A percentile compares a stretch with the other conserved stretches of the same genome.
Conservation (phyloP, 768 basidiomycete genomes). For the Pleurotus tuoliensis region DNA sequence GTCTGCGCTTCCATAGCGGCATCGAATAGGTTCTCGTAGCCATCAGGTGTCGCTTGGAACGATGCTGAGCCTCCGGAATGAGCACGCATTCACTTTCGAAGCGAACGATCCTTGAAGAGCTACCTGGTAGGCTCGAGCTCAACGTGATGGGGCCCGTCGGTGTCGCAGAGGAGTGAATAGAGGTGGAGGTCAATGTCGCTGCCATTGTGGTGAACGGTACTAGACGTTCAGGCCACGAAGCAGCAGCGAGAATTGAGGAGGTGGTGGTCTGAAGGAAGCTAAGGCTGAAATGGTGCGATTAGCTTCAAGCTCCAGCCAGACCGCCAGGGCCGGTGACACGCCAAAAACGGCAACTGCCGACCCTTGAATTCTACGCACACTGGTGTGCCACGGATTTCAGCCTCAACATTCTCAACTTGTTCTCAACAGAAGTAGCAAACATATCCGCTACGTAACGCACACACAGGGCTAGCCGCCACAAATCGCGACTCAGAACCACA, state of each 20-base stretch:
- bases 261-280: not conserved
- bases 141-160: not conserved
- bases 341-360: not conserved
- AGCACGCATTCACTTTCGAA: conserved; percentile 73
- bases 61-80: conserved; percentile 53
- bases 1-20: conserved; percentile 56
- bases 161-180: not conserved
- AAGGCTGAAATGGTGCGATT: conserved; percentile 6
- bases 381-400: not conserved
- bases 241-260: not conserved
- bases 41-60: conserved; percentile 44
- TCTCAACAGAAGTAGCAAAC: not conserved
- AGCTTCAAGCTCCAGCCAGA: not conserved
- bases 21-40: conserved; percentile 65
- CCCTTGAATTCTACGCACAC: not conserved
- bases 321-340: not conserved
- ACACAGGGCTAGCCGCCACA: not conserved
- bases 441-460: not conserved
- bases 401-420: not conserved
- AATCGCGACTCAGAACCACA: not conserved
- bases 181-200: conserved; percentile 3
- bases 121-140: not conserved
- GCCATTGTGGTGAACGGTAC: not conserved
- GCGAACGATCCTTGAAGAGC: conserved; percentile 41
- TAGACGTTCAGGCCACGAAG: not conserved